Evolutionary conservation across 257 asterid genomes (phyloP), one percentile per base, ranked within the genome.

Genomic region (Capsicum baccatum): DNA sequence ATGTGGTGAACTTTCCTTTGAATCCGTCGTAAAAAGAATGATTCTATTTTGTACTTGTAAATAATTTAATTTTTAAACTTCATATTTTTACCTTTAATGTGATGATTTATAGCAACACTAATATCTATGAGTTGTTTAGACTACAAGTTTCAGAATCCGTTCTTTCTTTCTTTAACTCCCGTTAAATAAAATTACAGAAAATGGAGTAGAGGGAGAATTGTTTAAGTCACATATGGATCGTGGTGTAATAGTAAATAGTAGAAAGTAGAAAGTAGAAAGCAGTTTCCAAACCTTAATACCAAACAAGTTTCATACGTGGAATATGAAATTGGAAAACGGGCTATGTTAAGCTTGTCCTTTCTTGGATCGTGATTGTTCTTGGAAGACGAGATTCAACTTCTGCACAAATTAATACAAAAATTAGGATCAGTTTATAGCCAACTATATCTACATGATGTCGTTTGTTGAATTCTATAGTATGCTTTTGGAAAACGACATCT

Each of bases 241-340:
- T 74, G 60, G 59, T 74, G 60, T 74, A 50, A 26, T 73, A 47
- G 80, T 73, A 48, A 39, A 71, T 17, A 47, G 5, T n/a, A 26
- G 33, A 26, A 26, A 26, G 33, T 26, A 47, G 79, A 71, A 44
- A 47, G 9, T 50, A 74, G 80, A 39, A 48, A 12, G 42, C 80
- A 50, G 60, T 19, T 50, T 52, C 56, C 44, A 12, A 12, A 48
- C 60, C 60, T 19, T 48, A 21, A 48, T 12, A 74, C 4, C 4
- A 50, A 19, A 26, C 44, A 74, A 48, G 60, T 48, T 12, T n/a
- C 50, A 19, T 50, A 14, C 4, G 19, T 55, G 19, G 60, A 74
- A 48, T 21, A 48, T 50, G 60, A 74, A 74, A 74, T 19, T 50
- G 39, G 80, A 6, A 74, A 74, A 48, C 6, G 81, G 62, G 59